These are phyloP conservation scores for Biscogniauxia mediterranea DNA, from an alignment of 2,329 filamentous ascomycete genomes.

Conservation along the genomic window DNA sequence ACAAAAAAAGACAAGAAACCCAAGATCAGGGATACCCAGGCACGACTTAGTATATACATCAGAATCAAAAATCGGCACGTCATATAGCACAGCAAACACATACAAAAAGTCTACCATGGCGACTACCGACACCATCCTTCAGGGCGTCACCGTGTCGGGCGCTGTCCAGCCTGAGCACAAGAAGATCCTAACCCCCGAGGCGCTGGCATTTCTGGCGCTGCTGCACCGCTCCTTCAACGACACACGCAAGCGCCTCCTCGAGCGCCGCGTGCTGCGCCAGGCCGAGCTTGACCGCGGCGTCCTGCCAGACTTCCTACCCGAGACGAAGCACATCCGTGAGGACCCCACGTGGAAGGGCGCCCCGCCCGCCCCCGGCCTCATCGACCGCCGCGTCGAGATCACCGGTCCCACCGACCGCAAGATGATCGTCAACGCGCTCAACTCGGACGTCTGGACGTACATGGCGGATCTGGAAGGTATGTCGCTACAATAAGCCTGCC, in stretches of 20 bases:
- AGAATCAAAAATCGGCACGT: neutral
- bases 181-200: conserved; percentile 90
- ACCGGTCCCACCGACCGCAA: conserved; percentile 96
- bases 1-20: no score
- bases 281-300: conserved; percentile 87
- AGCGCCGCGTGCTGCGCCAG: conserved; percentile 83
- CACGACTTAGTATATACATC: neutral
- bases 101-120: conserved; percentile 52
- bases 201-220: conserved; percentile 87
- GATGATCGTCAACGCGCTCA: conserved; percentile 98
- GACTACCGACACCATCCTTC: conserved; percentile 72
- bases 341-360: conserved; percentile 93
- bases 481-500: conserved; percentile 24
- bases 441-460: conserved; percentile 95
- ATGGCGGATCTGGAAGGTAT: conserved; percentile 98
- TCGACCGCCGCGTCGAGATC: conserved; percentile 94
- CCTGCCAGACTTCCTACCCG: conserved; percentile 89
- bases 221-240: conserved; percentile 93
- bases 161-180: conserved; percentile 72
- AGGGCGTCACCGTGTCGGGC: conserved; percentile 85
- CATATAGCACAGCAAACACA: neutral
- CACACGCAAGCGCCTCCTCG: conserved; percentile 83
- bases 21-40: neutral
- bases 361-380: conserved; percentile 83
- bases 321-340: conserved; percentile 94